Percentiles rank a stretch among this genome's conserved stretches.
phyloP scores from a whole-genome alignment of 2,329 filamentous ascomycete genomes.

The Colletotrichum agaves region DNA sequence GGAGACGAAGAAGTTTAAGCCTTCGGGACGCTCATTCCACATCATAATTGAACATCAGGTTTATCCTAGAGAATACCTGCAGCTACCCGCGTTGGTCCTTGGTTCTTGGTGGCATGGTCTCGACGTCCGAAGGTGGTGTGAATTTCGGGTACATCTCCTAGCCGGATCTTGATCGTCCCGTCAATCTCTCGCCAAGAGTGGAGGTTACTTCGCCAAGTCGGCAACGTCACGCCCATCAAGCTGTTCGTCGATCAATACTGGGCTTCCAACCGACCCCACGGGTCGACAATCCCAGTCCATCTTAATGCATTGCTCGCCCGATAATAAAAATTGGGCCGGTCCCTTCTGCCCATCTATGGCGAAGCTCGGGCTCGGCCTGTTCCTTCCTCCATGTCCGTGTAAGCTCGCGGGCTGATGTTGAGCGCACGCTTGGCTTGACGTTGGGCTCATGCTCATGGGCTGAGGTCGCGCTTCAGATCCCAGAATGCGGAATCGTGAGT shows the following conservation, averaged over 20 bases:
- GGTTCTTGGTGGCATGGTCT: not conserved
- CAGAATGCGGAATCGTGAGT: not conserved
- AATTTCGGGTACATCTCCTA: not conserved
- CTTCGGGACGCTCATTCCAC: slow-evolving; percentile 24
- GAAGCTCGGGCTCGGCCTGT: not conserved
- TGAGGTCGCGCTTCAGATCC: not conserved
- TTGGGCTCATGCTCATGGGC: not conserved
- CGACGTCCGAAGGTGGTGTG: not conserved
- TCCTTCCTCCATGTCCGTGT: not conserved
- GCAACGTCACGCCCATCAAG: not conserved
- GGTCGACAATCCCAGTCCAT: not conserved
- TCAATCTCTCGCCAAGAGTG: not conserved
- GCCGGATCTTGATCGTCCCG: not conserved
- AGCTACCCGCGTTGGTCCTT: not conserved
- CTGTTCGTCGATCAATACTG: slow-evolving; percentile 2
- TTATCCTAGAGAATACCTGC: not conserved
- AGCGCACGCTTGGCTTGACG: not conserved
- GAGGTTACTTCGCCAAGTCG: not conserved
- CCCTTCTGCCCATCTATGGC: not conserved
- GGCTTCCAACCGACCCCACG: not conserved
- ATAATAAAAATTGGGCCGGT: slow-evolving; percentile 3
- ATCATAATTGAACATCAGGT: slow-evolving; percentile 13
- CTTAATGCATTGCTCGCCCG: not conserved
- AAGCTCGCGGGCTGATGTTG: not conserved
- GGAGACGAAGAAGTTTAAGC: slow-evolving; percentile 20